Base-by-base conservation (phyloP, 106 monocot genomes). In the Vanilla planifolia region DNA sequence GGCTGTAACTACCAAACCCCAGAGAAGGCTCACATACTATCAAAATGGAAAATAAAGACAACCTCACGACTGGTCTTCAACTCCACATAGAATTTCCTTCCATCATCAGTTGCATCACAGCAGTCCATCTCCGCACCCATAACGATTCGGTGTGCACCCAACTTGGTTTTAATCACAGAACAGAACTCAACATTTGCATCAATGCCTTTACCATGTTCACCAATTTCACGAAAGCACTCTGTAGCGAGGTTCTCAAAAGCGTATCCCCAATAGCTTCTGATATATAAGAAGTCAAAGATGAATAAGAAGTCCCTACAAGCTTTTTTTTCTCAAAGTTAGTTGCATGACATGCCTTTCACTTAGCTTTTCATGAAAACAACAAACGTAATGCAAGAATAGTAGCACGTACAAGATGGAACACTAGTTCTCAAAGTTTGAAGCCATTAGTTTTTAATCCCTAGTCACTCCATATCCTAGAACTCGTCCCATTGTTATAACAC, bases 121-220 rank as follows among this genome's bases (percentile, higher is more conserved):
- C 92, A 92, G 60, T 98, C 98, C 98, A 98, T 98, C 79, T 98
- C 98, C 61, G 92, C 92, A 61, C 98, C 98, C 98, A 98, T 98
- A 67, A 98, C 77, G 30, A 98, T 78, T 28, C 98, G 77, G 72
- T 98, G 98, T 33, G 98, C 98, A 23, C 98, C 92, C 45, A 98
- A 68, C 66, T 98, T 98, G 30, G 98, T 98, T 72, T 78, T 92
- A 41, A 98, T 79, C 36, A 92, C 92, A 41, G 98, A 77, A 77
- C 92, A 98, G 56, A 82, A 98, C 42, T 98, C 98, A 36, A 88
- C 81, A 69, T 92, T 98, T 63, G 98, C 98, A 82, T 92, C 88
- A 68, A 98, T 91, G 67, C 87, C 85, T 68, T 71, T 79, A 13
- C 77, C 81, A 65, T 80, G 80, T 27, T 35, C 78, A 52, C 72